Base-by-base conservation (phyloP, 768 basidiomycete genomes). In the Cystobasidium onofrii region DNA sequence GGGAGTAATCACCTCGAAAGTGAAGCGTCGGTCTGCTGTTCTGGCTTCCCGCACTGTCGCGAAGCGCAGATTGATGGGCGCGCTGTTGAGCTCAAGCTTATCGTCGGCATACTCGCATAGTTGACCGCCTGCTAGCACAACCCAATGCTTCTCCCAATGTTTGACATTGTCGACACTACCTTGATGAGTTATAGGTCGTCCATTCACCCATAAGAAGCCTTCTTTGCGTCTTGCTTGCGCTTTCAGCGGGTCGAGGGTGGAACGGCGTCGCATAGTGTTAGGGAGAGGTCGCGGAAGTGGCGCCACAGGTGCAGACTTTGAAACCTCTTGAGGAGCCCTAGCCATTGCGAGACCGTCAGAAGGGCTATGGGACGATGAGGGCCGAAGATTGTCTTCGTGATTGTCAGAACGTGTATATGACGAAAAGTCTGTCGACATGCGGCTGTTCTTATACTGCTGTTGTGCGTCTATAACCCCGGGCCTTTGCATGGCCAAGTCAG, bases 1-100 rank as follows among this genome's bases (percentile, higher is more conserved):
- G 1, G 77, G 77, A 31, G 77, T 78, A 36, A 77, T 61, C 33
- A 78, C 75, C 64, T 77, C 76, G 74, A 78, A 78, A 4, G 55
- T 60, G 43, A 77, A 76, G 36, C 76, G n/a, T 9, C 74, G 20
- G 41, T 71, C 36, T n/a, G 36, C n/a, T 50, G 31, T 74, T 20
- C 36, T n/a, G 34, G 74, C 69, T 4, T 63, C 69, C 18, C 74
- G 74, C 18, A 74, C 77, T 9, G 76, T 75, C 34, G 77, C 77
- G 34, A 73, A 76, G 1, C 66, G 73, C 1, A 78, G 74, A 46
- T 76, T 75, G 70, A 76, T 78, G 17, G 77, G 76, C 43, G 64
- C 18, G n/a, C 66, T 75, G 13, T 75, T 73, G 17, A 76, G 75
- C 27, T 63, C 52, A 34, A 76, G 62, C 18, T 34, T 43, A 25